Conservation (phyloP, 2,329 filamentous ascomycete genomes). For the Ophiostoma ips region DNA sequence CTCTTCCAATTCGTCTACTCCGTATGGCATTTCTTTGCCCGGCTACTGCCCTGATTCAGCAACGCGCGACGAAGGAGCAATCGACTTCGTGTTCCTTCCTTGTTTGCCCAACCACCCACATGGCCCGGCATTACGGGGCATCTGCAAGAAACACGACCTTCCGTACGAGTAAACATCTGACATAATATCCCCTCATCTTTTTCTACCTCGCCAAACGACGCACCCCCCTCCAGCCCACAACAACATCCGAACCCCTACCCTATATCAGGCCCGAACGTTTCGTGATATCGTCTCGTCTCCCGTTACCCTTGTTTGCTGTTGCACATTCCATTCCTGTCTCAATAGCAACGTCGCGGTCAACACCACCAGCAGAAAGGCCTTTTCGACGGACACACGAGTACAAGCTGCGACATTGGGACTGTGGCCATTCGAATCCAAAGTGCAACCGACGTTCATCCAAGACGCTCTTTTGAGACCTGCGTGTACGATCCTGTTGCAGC, state of each 20-base stretch:
- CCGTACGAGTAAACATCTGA: neutral
- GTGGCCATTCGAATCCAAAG: neutral
- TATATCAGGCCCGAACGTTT: constrained; percentile 9
- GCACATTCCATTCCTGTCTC: constrained; percentile 6
- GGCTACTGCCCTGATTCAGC: neutral
- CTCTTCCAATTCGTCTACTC: neutral
- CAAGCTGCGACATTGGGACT: neutral
- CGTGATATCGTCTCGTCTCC: constrained; percentile 8
- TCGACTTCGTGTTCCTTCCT: constrained; percentile 4
- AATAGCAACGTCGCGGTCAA: constrained; percentile 7
- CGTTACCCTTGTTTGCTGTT: constrained; percentile 1
- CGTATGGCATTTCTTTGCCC: neutral
- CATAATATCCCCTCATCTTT: neutral
- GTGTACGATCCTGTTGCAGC: neutral
- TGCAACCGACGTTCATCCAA: neutral
- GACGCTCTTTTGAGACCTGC: neutral
- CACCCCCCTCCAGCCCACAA: neutral
- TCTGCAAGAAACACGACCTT: neutral
- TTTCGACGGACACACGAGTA: neutral
- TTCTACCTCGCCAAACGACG: neutral
- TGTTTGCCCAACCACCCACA: constrained; percentile 2
- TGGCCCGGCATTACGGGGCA: neutral
- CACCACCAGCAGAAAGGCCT: neutral
- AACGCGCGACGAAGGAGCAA: neutral
- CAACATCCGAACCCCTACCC: constrained; percentile 1